A percentile compares a stretch with the other conserved stretches of the same genome.
phyloP scores from a whole-genome alignment of 2,329 filamentous ascomycete species.

The Calonectria multiphialidica region DNA sequence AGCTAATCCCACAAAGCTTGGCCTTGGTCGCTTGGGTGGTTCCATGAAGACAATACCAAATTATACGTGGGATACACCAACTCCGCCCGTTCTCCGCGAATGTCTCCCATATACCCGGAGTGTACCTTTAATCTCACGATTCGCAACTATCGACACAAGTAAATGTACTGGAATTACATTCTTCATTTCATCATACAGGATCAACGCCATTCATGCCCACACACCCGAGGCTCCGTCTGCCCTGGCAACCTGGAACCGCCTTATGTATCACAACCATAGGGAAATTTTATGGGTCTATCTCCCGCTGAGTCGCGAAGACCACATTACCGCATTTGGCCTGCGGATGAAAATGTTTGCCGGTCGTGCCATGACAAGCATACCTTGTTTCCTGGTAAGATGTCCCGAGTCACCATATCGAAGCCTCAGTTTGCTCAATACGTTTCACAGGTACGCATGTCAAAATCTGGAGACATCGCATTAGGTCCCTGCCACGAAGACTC shows the following conservation, averaged over 20 bases:
- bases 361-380: slow-evolving; percentile 1
- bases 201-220: slow-evolving; percentile 8
- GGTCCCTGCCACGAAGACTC: slow-evolving; percentile 5
- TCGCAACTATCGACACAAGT: neutral
- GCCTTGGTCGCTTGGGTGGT: neutral
- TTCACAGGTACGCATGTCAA: slow-evolving; percentile 5
- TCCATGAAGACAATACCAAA: slow-evolving; percentile 6
- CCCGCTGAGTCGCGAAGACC: neutral
- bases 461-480: slow-evolving; percentile 11
- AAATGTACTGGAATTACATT: slow-evolving; percentile 11
- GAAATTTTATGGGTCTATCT: slow-evolving; percentile 8
- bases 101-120: slow-evolving; percentile 2
- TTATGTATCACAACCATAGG: neutral
- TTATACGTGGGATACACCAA: slow-evolving; percentile 14
- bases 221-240: slow-evolving; percentile 1
- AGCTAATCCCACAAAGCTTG: neutral
- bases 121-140: neutral
- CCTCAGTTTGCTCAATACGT: neutral
- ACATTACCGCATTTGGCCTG: slow-evolving; percentile 9
- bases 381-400: slow-evolving; percentile 7
- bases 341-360: slow-evolving; percentile 6
- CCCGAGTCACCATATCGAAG: too few relatives aligned
- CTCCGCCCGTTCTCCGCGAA: neutral
- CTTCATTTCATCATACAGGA: slow-evolving; percentile 10
- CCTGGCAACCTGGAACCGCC: neutral